Percentiles rank a stretch among this genome's conserved stretches.
These are phyloP conservation scores for Candida tallmaniae DNA, from an alignment of 805 yeast species.

Conservation along the genomic window DNA sequence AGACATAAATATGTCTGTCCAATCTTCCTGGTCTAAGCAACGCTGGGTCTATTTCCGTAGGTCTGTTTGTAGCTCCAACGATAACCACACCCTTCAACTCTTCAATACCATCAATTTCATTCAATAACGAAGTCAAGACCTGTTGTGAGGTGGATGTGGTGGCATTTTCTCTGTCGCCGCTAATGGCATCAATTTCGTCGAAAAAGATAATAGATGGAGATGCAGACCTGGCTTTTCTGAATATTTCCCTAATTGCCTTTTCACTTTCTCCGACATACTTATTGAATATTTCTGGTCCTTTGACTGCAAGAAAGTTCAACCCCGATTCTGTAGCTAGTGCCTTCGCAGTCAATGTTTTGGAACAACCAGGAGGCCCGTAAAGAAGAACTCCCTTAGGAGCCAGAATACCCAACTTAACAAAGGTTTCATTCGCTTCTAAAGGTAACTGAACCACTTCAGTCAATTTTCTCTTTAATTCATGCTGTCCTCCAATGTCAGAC, in stretches of 20 bases:
- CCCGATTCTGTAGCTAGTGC: constrained; percentile 96
- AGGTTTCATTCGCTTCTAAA: constrained; percentile 72
- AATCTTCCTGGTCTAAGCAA: constrained; percentile 91
- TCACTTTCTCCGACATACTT: constrained; percentile 97
- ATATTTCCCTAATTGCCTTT: constrained; percentile 86
- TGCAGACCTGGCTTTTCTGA: constrained; percentile 91
- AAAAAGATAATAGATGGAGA: constrained; percentile 92
- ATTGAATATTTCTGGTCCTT: constrained; percentile 94
- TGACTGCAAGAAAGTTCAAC: constrained; percentile 86
- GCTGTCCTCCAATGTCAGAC: constrained; percentile 96
- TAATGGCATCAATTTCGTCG: constrained; percentile 94
- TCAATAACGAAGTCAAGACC: constrained; percentile 83
- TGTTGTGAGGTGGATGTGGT: constrained; percentile 70
- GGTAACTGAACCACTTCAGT: constrained; percentile 93
- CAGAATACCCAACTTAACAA: constrained; percentile 68
- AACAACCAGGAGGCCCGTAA: constrained; percentile 98
- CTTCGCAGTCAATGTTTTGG: constrained; percentile 91
- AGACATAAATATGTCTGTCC: constrained; percentile 88
- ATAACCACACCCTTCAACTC: constrained; percentile 89
- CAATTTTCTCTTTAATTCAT: constrained; percentile 71
- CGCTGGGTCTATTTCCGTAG: constrained; percentile 90
- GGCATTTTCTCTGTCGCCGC: constrained; percentile 65
- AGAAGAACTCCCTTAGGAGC: constrained; percentile 92
- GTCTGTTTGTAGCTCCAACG: constrained; percentile 95
- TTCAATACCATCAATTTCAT: constrained; percentile 97